Evolutionary conservation across 352 stramenopile genomes (phyloP), one percentile per base, ranked within the genome.

Genomic region (Globisporangium apiculatum): DNA sequence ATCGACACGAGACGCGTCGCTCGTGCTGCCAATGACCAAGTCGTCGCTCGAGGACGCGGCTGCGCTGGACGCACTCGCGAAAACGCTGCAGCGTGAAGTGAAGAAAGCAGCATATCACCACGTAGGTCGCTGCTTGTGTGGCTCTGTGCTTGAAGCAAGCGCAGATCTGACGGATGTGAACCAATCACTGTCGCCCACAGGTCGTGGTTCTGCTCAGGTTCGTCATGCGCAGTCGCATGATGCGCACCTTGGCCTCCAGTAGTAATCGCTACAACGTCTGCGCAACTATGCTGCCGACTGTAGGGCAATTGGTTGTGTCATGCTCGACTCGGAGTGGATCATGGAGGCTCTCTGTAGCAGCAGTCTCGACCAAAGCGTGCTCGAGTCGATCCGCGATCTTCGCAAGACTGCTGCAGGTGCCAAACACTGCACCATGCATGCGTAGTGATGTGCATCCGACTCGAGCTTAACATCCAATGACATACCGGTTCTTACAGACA

Each of bases 71-170:
- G 50, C 5, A 45, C 45, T 72, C 12, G 38, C 58, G 50, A 64
- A 65, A 38, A 47, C 71, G 14, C 18, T 72, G 14, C 18, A 55
- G 12, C 43, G 11, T 7, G 61, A 69, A 51, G 52, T 57, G 14
- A 67, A 65, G 49, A 72, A 69, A 36, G 11, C 3, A 36, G 57
- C 65, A 11, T 55, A 59, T 17, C 48, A 62, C 5, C 64, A 72
- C 55, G 67, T 71, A 61, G 11, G 62, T 24, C 48, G 4, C 18
- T 50, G 53, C 11, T 1, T 40, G 5, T 8, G 10, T 12, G 38
- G 6, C 7, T 15, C 9, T 40, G 38, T 17, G 17, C 51, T 40
- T 11, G 11, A 9, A n/a, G 35, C 5, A 5, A 17, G 3, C 10
- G 17, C 3, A n/a, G 4, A 49, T 11, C 41, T 58, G 31, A 51